phyloP scores from a whole-genome alignment of 257 asterid species.

The Solanum pennellii region DNA sequence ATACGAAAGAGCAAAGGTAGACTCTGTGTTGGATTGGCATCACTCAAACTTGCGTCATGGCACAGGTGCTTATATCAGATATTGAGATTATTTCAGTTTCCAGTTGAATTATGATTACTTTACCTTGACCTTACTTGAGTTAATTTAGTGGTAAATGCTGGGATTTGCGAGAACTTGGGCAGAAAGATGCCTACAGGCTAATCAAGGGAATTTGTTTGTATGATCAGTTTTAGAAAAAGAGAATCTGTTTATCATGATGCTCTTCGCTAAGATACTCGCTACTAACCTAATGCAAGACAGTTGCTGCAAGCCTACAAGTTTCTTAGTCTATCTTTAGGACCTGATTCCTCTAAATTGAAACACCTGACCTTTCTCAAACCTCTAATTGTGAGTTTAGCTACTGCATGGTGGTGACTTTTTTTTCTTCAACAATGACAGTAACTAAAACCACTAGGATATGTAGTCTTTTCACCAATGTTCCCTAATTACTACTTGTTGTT shows the following conservation, averaged over 20 bases:
- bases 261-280: background rate
- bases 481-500: background rate
- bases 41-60: conserved; percentile 76
- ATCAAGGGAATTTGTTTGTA: background rate
- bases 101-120: background rate
- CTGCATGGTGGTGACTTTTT: background rate
- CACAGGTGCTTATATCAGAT: conserved; percentile 40
- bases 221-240: background rate
- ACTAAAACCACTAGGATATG: background rate
- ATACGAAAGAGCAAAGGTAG: conserved; percentile 62
- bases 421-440: background rate
- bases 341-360: background rate
- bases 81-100: background rate
- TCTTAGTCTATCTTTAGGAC: background rate
- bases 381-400: background rate
- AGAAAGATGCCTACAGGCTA: background rate
- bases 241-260: background rate
- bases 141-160: background rate
- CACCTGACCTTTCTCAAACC: background rate
- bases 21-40: conserved; percentile 91
- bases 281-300: background rate
- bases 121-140: background rate
- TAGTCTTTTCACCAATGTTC: background rate
- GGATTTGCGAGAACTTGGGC: background rate
- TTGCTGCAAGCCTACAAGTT: background rate